Base-by-base conservation (phyloP, 1,284 basidiomycete genomes). In the Mycosarcoma maydis region DNA sequence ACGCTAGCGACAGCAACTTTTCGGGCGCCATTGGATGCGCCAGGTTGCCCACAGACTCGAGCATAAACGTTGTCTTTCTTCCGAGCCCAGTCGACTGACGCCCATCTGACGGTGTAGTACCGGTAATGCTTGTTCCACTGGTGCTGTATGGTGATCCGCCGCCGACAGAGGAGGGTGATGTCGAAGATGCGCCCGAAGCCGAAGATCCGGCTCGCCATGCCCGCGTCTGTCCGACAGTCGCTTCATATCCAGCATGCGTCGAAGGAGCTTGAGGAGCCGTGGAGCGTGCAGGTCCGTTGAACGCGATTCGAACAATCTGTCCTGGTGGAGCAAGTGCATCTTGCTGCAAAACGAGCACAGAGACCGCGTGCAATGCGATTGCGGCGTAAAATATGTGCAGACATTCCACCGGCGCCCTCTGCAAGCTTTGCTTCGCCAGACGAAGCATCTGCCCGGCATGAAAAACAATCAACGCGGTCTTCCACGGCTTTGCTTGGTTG, bases 41-140 rank as follows among this genome's bases (percentile, higher is more conserved):
- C 10, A 59, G 38, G 34, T 52, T 47, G 38, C 56, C 56, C 20
- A 59, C 56, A 10, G 48, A 51, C 43, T 91, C 91, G 65, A 93
- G 87, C 42, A 92, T 89, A 34, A 89, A 89, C 59, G 92, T 85
- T 7, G 44, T 47, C 3, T 49, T 49, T 23, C 17, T 10, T 8
- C 20, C 19, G 7, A n/a, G 16, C 32, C 32, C 32, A 16, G 40
- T 8, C 20, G 26, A 9, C 14, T n/a, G 7, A 19, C 46, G 44
- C 6, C 17, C 22, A 6, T 50, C 42, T 36, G 47, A 8, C 6
- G 48, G 39, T 2, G 34, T 39, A 16, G 22, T 43, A 10, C 33
- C 34, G 3, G 40, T 22, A 27, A 33, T 22, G 37, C 43, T 41
- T 5, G 47, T 45, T 8, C 13, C 37, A 6, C 16, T n/a, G 17